These are phyloP conservation scores for Calonectria honghensis DNA, from an alignment of 2,329 filamentous ascomycete genomes.

Conservation along the genomic window DNA sequence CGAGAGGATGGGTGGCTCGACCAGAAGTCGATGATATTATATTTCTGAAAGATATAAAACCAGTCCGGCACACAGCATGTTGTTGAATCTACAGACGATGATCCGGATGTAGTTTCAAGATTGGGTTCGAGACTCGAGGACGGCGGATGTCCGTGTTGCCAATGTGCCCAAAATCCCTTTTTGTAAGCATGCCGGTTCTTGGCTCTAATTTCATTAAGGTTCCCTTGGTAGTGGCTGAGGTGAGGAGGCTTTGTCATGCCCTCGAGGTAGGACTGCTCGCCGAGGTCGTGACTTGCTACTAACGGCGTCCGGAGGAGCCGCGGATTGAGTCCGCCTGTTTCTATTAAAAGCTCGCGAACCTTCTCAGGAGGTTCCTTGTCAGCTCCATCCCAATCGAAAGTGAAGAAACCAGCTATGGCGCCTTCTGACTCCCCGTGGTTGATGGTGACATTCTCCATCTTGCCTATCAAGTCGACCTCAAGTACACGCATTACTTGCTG, in stretches of 20 bases:
- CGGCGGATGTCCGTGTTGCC: conserved; percentile 29
- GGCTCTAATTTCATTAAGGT: conserved; percentile 25
- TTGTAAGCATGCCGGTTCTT: conserved; percentile 40
- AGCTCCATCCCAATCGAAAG: conserved; percentile 41
- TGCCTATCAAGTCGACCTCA: conserved; percentile 36
- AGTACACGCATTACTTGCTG: conserved; percentile 34
- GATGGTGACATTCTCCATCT: conserved; percentile 40
- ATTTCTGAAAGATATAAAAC: conserved; percentile 44
- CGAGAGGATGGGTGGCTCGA: conserved; percentile 28
- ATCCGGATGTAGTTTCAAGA: background rate
- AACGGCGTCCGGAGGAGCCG: conserved; percentile 26
- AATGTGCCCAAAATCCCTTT: conserved; percentile 36
- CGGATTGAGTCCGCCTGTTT: conserved; percentile 32
- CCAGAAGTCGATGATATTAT: conserved; percentile 42
- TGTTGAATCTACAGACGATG: no score
- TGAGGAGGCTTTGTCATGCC: conserved; percentile 11
- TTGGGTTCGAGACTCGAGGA: background rate
- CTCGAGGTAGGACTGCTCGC: conserved; percentile 13
- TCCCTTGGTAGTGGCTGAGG: conserved; percentile 22
- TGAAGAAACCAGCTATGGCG: conserved; percentile 47
- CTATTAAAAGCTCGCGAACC: conserved; percentile 40
- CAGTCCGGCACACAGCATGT: conserved; percentile 44
- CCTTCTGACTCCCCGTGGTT: conserved; percentile 46
- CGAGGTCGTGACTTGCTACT: background rate
- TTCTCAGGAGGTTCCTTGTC: conserved; percentile 41